Conservation (phyloP, 257 asterid species). For the Handroanthus guayacan region DNA sequence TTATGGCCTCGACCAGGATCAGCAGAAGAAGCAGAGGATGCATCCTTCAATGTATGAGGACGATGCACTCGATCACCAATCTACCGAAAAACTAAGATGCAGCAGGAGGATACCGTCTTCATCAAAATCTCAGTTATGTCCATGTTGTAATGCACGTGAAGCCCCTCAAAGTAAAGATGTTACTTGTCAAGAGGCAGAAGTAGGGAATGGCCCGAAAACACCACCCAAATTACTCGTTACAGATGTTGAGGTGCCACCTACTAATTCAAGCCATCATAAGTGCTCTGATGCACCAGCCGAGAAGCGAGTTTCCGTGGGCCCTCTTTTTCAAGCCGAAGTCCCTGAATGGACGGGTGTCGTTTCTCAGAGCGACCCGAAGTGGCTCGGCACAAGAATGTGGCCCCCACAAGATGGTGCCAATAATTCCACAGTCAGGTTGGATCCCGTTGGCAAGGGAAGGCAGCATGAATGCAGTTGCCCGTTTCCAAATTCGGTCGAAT, state of each 20-base stretch:
- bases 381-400: slow-evolving; percentile 79
- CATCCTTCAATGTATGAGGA: slow-evolving; percentile 77
- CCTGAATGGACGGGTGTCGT: slow-evolving; percentile 69
- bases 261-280: slow-evolving; percentile 22
- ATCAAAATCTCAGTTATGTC: slow-evolving; percentile 43
- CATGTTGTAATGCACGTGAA: slow-evolving; percentile 51
- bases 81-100: slow-evolving; percentile 56
- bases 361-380: slow-evolving; percentile 67
- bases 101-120: slow-evolving; percentile 53
- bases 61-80: slow-evolving; percentile 34
- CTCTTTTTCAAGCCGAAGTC: slow-evolving; percentile 64
- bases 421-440: slow-evolving; percentile 30
- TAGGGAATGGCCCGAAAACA: slow-evolving; percentile 35
- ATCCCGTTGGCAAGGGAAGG: slow-evolving; percentile 59
- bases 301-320: slow-evolving; percentile 54
- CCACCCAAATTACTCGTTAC: slow-evolving; percentile 29
- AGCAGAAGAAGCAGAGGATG: slow-evolving; percentile 67
- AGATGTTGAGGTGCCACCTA: slow-evolving; percentile 30
- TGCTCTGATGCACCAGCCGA: slow-evolving; percentile 35
- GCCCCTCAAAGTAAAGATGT: slow-evolving; percentile 37
- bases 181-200: slow-evolving; percentile 41
- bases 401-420: slow-evolving; percentile 45
- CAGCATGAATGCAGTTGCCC: slow-evolving; percentile 52
- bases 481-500: slow-evolving; percentile 58
- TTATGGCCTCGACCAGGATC: slow-evolving; percentile 42